Base-by-base conservation (phyloP, 257 asterid genomes). In the Agastache rugosa region DNA sequence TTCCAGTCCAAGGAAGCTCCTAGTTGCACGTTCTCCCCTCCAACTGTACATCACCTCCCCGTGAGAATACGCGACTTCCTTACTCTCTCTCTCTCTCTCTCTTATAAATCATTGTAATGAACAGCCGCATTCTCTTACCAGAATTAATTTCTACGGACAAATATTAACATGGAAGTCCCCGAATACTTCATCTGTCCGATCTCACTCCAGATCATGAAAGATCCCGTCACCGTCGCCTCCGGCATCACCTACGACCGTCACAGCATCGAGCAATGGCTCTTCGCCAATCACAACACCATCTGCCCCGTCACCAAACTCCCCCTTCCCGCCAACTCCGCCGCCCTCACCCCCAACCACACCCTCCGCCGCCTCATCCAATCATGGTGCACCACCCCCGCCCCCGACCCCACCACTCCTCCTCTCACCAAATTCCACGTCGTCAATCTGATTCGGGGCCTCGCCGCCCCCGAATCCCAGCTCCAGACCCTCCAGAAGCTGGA, bases 221-320 rank as follows among this genome's bases (percentile, higher is more conserved):
- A 88, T 67, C 96, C 94, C 0, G 92, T 90, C 1, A 90, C 92
- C 0, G 74, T 85, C 2, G 12, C 59, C 0, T 77, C 96, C 0
- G 94, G 96, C 3, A 90, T 90, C 44, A 85, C 96, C 14, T 90
- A 90, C 69, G 96, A 90, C 54, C 80, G 93, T 3, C 88, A 82
- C 8, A 82, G 84, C 80, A 90, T 90, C 45, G 91, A 90, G 23
- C 66, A 70, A 1, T 88, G 94, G 92, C 75, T 88, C 6, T 60
- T 73, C 47, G 17, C 75, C 22, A 64, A 37, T 37, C 76, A 69
- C 50, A 81, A 78, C 80, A 65, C 77, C 1, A 77, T 75, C 1
- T 90, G 96, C 75, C 96, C 93, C 20, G 91, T 86, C 39, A 48
- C 55, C 55, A 48, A 48, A 16, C 55, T 14, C 22, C 55, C 55